These are phyloP conservation scores for Fraxinus angustifolia DNA, from an alignment of 305 asterid genomes.

Conservation along the genomic window DNA sequence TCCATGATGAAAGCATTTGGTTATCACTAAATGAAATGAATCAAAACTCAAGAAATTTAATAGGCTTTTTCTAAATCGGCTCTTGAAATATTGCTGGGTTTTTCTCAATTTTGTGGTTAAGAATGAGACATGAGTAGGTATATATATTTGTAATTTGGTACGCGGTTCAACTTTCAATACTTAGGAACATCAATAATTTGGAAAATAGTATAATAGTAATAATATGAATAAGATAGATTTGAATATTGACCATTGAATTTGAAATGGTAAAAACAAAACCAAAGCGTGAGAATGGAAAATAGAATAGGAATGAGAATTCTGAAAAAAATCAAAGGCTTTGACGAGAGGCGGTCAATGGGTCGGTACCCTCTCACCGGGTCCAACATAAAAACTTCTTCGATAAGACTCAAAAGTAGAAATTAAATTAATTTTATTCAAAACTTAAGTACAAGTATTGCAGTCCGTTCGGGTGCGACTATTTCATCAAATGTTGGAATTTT, in stretches of 20 bases:
- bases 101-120: neutral
- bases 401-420: neutral
- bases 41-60: neutral
- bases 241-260: constrained; percentile 29
- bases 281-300: neutral
- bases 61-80: neutral
- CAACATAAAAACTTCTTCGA: neutral
- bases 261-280: constrained; percentile 7
- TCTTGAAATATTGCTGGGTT: neutral
- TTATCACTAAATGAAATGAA: neutral
- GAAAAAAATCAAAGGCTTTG: constrained; percentile 13
- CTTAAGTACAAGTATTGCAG: neutral
- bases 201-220: neutral
- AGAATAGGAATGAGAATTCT: neutral
- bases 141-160: neutral
- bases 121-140: neutral
- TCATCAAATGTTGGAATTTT: neutral
- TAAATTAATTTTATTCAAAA: neutral
- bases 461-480: neutral
- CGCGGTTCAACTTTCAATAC: constrained; percentile 25
- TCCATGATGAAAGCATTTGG: constrained; percentile 46
- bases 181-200: neutral
- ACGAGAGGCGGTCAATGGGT: constrained; percentile 16
- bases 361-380: neutral
- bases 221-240: neutral